A percentile compares a stretch with the other conserved stretches of the same genome.
phyloP scores from a whole-genome alignment of 257 asterid species.

The Solanum pinnatisectum region DNA sequence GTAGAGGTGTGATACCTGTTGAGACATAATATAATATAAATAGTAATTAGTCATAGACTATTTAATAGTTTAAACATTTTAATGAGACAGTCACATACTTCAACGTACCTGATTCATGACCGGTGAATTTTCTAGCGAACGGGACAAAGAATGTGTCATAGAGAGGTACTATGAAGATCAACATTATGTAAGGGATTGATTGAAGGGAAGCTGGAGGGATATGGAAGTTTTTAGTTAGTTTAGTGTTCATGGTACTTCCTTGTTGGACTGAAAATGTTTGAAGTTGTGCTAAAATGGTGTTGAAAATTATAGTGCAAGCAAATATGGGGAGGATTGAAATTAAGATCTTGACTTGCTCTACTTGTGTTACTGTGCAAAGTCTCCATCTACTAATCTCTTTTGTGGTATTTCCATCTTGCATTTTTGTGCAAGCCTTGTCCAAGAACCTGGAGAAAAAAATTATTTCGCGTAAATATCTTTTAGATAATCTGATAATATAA shows the following conservation, averaged over 20 bases:
- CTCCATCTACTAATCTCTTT: constrained; percentile 45
- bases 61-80: not conserved
- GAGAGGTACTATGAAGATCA: constrained; percentile 67
- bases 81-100: not conserved
- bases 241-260: constrained; percentile 74
- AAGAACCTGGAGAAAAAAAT: constrained; percentile 38
- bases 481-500: not conserved
- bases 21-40: not conserved
- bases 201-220: constrained; percentile 97
- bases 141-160: constrained; percentile 76
- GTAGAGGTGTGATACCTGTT: constrained; percentile 54
- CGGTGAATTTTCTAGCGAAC: constrained; percentile 56
- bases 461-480: not conserved
- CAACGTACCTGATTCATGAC: constrained; percentile 29
- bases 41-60: not conserved
- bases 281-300: constrained; percentile 80
- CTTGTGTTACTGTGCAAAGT: constrained; percentile 51
- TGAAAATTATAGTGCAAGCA: constrained; percentile 87
- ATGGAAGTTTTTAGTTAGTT: constrained; percentile 43
- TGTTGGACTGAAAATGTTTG: constrained; percentile 98
- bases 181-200: constrained; percentile 81
- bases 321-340: constrained; percentile 68
- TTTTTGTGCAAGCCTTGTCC: constrained; percentile 87
- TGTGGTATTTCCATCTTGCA: constrained; percentile 15
- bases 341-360: constrained; percentile 65